Evolutionary conservation across 495 filamentous ascomycete species (phyloP), one percentile per base, ranked within the genome.

Genomic region (Penicillium silybi): DNA sequence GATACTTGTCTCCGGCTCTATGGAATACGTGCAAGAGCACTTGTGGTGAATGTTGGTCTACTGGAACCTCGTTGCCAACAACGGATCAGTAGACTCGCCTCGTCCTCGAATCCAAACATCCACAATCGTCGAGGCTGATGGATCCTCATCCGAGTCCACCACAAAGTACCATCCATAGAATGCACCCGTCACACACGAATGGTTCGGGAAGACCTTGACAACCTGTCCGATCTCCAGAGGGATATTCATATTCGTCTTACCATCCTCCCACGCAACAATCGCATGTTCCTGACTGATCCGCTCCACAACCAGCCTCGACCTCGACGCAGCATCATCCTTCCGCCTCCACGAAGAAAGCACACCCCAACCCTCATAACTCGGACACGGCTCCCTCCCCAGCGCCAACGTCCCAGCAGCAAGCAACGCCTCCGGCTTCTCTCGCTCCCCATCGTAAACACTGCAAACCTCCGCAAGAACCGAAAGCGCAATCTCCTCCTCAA

Each of bases 151-250:
- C 22, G 80, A 83, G 67, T 95, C 88, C 4, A 95, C 82, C 20
- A 95, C 71, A 27, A 90, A 69, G 66, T 91, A 95, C 71, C 80
- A 92, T 6, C 80, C 84, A 64, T 83, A 86, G 2, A 81, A 81
- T 0, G 83, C 84, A 0, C 87, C 85, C 4, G 88, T 81, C 45
- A 93, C 85, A 60, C 91, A 95, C 35, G 87, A 80, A 68, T 96
- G 91, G 59, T 95, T 95, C 0, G 90, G 89, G 79, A 84, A 92
- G 10, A 95, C 72, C 43, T 84, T 75, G 20, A 93, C 75, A 46
- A 82, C 49, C 48, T 76, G 68, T 10, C 73, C 74, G 25, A 76
- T 46, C 5, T 29, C 26, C 39, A 76, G 48, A 1, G 68, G 70
- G 25, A 73, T 57, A 11, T 52, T 20, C 18, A n/a, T n/a, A n/a